Evolutionary conservation across 2,329 filamentous ascomycete species (phyloP).

Genomic region (Ascochyta lentis): DNA sequence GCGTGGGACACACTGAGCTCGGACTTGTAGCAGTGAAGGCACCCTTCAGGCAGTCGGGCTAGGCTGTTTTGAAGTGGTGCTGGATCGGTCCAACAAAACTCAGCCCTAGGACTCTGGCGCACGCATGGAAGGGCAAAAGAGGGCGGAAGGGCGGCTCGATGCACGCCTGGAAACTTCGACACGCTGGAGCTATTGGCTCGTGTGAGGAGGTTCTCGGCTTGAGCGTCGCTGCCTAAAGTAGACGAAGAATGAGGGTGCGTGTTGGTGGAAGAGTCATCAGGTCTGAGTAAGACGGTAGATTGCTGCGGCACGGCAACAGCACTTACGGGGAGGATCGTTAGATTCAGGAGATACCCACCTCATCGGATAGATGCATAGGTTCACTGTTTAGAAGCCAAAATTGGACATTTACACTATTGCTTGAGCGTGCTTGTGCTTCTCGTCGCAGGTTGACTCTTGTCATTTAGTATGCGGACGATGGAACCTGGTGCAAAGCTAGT

Average conservation of each 20-base stretch:
- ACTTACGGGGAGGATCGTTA: not conserved
- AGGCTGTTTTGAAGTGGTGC: slow-evolving; percentile 7
- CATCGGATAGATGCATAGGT: not conserved
- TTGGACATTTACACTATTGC: too few relatives aligned
- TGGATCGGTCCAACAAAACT: slow-evolving; percentile 47
- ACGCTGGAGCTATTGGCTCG: slow-evolving; percentile 39
- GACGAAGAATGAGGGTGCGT: slow-evolving; percentile 27
- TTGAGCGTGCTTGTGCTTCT: not conserved
- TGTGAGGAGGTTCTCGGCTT: slow-evolving; percentile 26
- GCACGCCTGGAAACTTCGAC: slow-evolving; percentile 33
- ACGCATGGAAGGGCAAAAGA: slow-evolving; percentile 29
- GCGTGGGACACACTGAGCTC: slow-evolving; percentile 47
- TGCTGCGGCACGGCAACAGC: not conserved
- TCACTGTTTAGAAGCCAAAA: not conserved
- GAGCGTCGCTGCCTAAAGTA: slow-evolving; percentile 48
- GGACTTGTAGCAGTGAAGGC: slow-evolving; percentile 49
- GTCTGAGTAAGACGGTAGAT: slow-evolving; percentile 17
- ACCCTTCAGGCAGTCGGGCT: slow-evolving; percentile 4
- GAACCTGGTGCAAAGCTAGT: not conserved
- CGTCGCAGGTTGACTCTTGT: not conserved
- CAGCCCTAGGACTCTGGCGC: slow-evolving; percentile 49
- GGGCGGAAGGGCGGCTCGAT: slow-evolving; percentile 42
- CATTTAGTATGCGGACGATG: not conserved
- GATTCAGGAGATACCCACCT: slow-evolving; percentile 2
- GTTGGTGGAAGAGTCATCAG: slow-evolving; percentile 43